Percentiles rank a stretch among this genome's conserved stretches.
Evolutionary conservation across 1,284 basidiomycete genomes (phyloP).

Genomic region (Paramarasmius palmivorus): DNA sequence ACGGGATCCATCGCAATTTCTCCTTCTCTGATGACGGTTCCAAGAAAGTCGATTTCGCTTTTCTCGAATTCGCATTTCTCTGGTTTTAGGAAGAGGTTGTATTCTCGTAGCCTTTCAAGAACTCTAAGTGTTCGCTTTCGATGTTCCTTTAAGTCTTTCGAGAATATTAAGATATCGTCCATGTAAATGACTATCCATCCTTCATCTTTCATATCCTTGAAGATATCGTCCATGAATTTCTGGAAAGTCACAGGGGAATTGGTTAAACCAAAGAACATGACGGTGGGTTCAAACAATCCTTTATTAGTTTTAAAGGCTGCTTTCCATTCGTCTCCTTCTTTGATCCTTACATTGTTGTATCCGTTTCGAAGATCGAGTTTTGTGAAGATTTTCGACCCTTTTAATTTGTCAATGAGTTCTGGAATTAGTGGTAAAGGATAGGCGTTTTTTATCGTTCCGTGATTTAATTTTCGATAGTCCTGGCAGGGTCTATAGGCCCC

Average conservation of each 20-base stretch:
- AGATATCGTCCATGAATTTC: conserved; percentile 24
- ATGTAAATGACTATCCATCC: conserved; percentile 29
- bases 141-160: conserved; percentile 22
- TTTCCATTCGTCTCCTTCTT: conserved; percentile 26
- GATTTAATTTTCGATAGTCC: conserved; percentile 35
- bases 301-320: conserved; percentile 19
- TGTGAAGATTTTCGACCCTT: conserved; percentile 25
- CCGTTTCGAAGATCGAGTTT: conserved; percentile 29
- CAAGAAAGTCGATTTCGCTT: conserved; percentile 28
- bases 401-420: conserved; percentile 27
- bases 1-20: conserved; percentile 29
- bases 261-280: conserved; percentile 34
- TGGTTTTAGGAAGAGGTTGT: conserved; percentile 21
- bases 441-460: conserved; percentile 29
- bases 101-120: conserved; percentile 17
- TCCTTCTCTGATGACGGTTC: conserved; percentile 24
- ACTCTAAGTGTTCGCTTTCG: not conserved
- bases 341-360: conserved; percentile 27
- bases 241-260: conserved; percentile 32
- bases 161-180: conserved; percentile 32
- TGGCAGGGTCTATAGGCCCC: conserved; percentile 23
- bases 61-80: conserved; percentile 30
- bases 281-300: conserved; percentile 23
- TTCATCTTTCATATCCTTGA: conserved; percentile 19
- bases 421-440: conserved; percentile 32